These are phyloP conservation scores for Aspergillus quadricinctus DNA, from an alignment of 2,329 filamentous ascomycete species.

Conservation along the genomic window DNA sequence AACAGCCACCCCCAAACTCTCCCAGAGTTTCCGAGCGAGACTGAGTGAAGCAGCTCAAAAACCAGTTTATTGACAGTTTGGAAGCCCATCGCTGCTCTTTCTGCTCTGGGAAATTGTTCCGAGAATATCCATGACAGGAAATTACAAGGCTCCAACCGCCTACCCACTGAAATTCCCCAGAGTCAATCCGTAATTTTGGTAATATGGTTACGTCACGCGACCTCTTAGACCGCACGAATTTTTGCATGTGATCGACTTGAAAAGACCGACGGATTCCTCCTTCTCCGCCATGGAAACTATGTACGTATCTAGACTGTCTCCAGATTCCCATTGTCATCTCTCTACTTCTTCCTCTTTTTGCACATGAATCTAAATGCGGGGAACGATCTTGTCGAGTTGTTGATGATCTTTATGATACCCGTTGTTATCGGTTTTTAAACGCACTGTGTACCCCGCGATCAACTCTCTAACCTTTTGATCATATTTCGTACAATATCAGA, in stretches of 20 bases:
- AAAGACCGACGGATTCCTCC: conserved; percentile 21
- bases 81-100: neutral
- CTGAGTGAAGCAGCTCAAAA: neutral
- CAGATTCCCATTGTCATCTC: conserved; percentile 16
- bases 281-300: conserved; percentile 11
- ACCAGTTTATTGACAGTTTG: neutral
- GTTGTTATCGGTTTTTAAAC: neutral
- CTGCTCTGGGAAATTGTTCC: conserved; percentile 16
- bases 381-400: conserved; percentile 2
- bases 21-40: neutral
- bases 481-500: neutral
- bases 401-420: neutral
- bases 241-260: conserved; percentile 34
- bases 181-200: conserved; percentile 22
- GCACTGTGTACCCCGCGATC: neutral
- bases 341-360: conserved; percentile 2
- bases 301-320: conserved; percentile 6
- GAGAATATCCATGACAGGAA: conserved; percentile 9
- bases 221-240: conserved; percentile 9
- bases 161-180: neutral
- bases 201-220: conserved; percentile 33
- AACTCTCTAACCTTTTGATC: neutral
- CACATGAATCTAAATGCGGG: conserved; percentile 15
- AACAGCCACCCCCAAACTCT: neutral
- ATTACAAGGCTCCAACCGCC: conserved; percentile 3